phyloP scores from a whole-genome alignment of 768 basidiomycete genomes.

The Boletus barrowsii region DNA sequence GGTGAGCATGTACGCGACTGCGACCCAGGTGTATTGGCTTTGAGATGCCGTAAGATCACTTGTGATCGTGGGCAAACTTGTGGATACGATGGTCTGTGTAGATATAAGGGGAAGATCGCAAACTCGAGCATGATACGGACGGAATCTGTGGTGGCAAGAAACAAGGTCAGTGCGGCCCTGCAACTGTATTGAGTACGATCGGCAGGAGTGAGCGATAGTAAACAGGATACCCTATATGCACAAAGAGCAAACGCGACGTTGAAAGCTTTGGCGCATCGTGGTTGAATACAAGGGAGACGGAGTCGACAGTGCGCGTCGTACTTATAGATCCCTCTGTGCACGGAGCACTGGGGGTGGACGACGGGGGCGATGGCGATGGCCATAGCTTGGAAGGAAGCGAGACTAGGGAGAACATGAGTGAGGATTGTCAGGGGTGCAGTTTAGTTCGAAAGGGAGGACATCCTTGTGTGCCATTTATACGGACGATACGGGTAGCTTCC shows the following conservation, averaged over 20 bases:
- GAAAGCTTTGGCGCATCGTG: slow-evolving; percentile 38
- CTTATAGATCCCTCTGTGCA: slow-evolving; percentile 21
- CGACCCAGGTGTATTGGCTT: slow-evolving; percentile 82
- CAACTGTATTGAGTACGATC: slow-evolving; percentile 12
- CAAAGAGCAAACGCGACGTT: slow-evolving; percentile 52
- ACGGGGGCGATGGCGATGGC: not conserved
- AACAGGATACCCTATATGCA: slow-evolving; percentile 62
- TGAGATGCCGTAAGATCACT: slow-evolving; percentile 65
- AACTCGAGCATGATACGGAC: slow-evolving; percentile 40
- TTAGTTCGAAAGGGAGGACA: slow-evolving; percentile 2
- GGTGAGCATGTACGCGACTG: slow-evolving; percentile 79
- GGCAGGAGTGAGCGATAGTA: not conserved
- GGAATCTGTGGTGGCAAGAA: slow-evolving; percentile 84
- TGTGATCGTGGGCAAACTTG: slow-evolving; percentile 77
- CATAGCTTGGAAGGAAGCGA: slow-evolving; percentile 8
- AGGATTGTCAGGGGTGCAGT: slow-evolving; percentile 2
- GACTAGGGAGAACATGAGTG: slow-evolving; percentile 17
- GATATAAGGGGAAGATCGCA: slow-evolving; percentile 6
- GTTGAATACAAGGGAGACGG: slow-evolving; percentile 22
- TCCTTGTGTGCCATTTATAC: slow-evolving; percentile 26
- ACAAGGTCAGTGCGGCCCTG: slow-evolving; percentile 76
- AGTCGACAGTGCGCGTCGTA: slow-evolving; percentile 18
- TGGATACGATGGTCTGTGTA: slow-evolving; percentile 69
- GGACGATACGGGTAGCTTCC: slow-evolving; percentile 19
- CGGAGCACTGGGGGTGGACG: slow-evolving; percentile 5